Percentiles rank a stretch among this genome's conserved stretches.
Evolutionary conservation across 73 alveolate species (phyloP).

Genomic region (Blepharisma japonicum): DNA sequence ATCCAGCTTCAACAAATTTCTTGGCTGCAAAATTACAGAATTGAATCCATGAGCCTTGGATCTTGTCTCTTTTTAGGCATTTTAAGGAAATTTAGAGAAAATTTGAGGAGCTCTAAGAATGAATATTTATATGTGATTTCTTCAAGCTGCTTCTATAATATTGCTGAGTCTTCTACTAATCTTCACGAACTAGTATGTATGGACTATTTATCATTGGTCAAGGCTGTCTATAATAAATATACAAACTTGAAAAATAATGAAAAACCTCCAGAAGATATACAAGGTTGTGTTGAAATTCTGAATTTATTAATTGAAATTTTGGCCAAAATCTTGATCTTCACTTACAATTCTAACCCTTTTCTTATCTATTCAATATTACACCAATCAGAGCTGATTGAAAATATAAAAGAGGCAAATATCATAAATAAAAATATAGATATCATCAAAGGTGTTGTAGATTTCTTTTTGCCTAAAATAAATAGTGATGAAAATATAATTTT

Average conservation of each 20-base stretch:
- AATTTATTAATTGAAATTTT: slow-evolving; percentile 12
- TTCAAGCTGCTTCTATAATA: not conserved
- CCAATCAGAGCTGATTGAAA: not conserved
- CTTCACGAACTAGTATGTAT: not conserved
- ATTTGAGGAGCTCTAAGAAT: not conserved
- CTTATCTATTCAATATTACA: not conserved
- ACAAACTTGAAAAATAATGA: not conserved
- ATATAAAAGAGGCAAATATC: not conserved
- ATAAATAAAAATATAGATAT: not conserved
- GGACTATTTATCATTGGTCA: not conserved
- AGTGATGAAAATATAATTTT: too few species aligned
- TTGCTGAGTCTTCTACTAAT: not conserved
- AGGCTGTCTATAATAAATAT: not conserved
- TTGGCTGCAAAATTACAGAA: slow-evolving; percentile 11
- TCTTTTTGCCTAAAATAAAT: too few species aligned
- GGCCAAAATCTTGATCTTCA: not conserved
- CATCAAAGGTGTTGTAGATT: too few species aligned
- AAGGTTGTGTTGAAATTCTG: not conserved
- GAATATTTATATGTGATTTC: not conserved
- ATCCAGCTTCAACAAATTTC: not conserved
- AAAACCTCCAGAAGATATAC: not conserved
- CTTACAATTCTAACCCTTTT: not conserved
- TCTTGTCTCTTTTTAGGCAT: not conserved
- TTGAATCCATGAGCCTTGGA: slow-evolving; percentile 14
- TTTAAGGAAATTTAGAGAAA: not conserved